Evolutionary conservation across 2,329 filamentous ascomycete species (phyloP).

Genomic region (Xylariaceae sp.): DNA sequence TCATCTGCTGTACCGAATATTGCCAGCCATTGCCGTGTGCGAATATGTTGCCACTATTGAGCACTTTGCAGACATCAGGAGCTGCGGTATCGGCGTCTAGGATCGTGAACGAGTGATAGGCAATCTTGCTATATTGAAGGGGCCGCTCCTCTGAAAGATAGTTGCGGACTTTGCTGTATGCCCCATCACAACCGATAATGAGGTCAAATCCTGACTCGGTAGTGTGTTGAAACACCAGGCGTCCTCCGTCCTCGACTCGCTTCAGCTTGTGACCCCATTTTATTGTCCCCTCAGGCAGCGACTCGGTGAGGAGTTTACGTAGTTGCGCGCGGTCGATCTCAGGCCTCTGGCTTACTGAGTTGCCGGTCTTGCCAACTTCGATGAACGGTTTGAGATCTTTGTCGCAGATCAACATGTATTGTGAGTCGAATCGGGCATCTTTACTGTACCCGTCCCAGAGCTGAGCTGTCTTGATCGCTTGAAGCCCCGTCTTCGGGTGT

Average conservation of each 20-base stretch:
- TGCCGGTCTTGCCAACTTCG: conserved; percentile 25
- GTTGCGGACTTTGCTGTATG: conserved; percentile 35
- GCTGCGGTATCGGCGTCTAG: conserved; percentile 38
- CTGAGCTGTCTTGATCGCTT: conserved; percentile 36
- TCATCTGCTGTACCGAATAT: conserved; percentile 42
- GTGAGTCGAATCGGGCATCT: conserved; percentile 48
- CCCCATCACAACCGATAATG: conserved; percentile 34
- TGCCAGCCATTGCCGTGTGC: conserved; percentile 39
- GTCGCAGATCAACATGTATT: conserved; percentile 46
- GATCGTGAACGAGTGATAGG: conserved; percentile 39
- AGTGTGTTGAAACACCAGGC: conserved; percentile 37
- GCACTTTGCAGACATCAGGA: conserved; percentile 40
- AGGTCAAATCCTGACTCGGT: conserved; percentile 36
- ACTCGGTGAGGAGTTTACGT: conserved; percentile 41
- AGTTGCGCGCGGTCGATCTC: conserved; percentile 51
- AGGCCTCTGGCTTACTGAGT: conserved; percentile 38
- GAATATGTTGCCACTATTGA: conserved; percentile 47
- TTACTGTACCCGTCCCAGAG: conserved; percentile 48
- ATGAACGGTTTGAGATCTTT: conserved; percentile 35
- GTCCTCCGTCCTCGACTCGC: conserved; percentile 32
- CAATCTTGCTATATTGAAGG: conserved; percentile 46
- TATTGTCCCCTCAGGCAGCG: conserved; percentile 42
- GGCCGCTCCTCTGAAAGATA: conserved; percentile 33
- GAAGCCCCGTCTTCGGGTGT: conserved; percentile 47
- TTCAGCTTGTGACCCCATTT: conserved; percentile 44